These are phyloP conservation scores for Candida ficus DNA, from an alignment of 805 yeast species.

Conservation along the genomic window DNA sequence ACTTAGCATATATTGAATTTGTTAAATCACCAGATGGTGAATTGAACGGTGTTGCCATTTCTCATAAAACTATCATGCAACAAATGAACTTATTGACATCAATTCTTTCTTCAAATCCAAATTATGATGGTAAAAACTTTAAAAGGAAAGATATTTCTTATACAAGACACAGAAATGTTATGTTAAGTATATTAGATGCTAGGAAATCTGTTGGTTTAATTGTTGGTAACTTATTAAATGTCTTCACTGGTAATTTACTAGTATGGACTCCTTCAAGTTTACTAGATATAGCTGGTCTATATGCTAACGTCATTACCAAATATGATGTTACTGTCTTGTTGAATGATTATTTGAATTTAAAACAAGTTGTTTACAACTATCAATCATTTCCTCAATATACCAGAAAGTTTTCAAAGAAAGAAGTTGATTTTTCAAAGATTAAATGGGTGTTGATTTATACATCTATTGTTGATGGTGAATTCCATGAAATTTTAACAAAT, in stretches of 20 bases:
- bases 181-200: constrained; percentile 61
- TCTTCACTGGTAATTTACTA: constrained; percentile 78
- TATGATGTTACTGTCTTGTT: constrained; percentile 68
- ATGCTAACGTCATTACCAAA: constrained; percentile 72
- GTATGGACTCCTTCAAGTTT: constrained; percentile 74
- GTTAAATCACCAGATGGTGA: constrained; percentile 89
- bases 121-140: constrained; percentile 37
- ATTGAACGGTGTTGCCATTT: constrained; percentile 86
- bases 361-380: constrained; percentile 88
- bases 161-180: constrained; percentile 44
- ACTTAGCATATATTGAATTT: constrained; percentile 90
- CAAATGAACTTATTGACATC: constrained; percentile 78
- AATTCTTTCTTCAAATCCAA: constrained; percentile 62
- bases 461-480: constrained; percentile 87
- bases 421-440: constrained; percentile 69
- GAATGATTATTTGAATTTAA: constrained; percentile 83
- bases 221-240: constrained; percentile 71
- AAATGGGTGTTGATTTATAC: constrained; percentile 90
- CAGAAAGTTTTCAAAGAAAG: constrained; percentile 69
- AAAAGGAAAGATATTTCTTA: constrained; percentile 49
- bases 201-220: constrained; percentile 84
- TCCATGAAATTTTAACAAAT: constrained; percentile 80
- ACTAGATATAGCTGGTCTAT: constrained; percentile 77
- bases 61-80: constrained; percentile 81
- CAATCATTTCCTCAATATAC: constrained; percentile 85